A percentile compares a stretch with the other conserved stretches of the same genome.
phyloP scores from a whole-genome alignment of 495 filamentous ascomycete genomes.

The Hypoxylon intermedium region DNA sequence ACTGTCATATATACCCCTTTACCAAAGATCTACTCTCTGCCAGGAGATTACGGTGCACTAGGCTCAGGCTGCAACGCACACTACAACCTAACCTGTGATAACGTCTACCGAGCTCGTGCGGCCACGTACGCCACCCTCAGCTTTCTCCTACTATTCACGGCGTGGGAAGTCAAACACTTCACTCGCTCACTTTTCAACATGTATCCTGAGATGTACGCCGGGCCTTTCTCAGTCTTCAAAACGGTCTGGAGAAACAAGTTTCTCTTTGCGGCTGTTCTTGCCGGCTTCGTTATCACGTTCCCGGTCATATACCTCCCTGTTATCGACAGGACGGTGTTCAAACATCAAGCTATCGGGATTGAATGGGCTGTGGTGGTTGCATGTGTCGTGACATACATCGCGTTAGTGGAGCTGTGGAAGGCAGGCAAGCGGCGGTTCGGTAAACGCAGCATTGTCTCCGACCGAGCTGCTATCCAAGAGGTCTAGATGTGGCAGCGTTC shows the following conservation, averaged over 20 bases:
- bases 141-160: slow-evolving; percentile 63
- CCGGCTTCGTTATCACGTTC: slow-evolving; percentile 63
- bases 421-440: slow-evolving; percentile 51
- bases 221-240: slow-evolving; percentile 52
- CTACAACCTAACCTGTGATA: slow-evolving; percentile 52
- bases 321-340: slow-evolving; percentile 62
- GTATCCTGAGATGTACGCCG: slow-evolving; percentile 52
- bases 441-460: slow-evolving; percentile 3
- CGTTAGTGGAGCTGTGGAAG: slow-evolving; percentile 62
- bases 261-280: slow-evolving; percentile 63
- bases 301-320: slow-evolving; percentile 64
- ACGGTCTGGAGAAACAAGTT: slow-evolving; percentile 65
- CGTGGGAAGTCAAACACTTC: slow-evolving; percentile 66
- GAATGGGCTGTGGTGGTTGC: slow-evolving; percentile 65
- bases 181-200: slow-evolving; percentile 61
- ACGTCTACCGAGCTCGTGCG: slow-evolving; percentile 70
- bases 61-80: slow-evolving; percentile 59
- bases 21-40: slow-evolving; percentile 2
- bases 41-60: slow-evolving; percentile 31
- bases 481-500: not conserved
- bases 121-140: slow-evolving; percentile 72
- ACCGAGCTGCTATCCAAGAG: not conserved
- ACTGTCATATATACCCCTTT: slow-evolving; percentile 54
- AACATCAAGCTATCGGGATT: slow-evolving; percentile 63
- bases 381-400: slow-evolving; percentile 54